Evolutionary conservation across 1,139 yeast genomes (phyloP).

Genomic region (Pneumocystis murina): DNA sequence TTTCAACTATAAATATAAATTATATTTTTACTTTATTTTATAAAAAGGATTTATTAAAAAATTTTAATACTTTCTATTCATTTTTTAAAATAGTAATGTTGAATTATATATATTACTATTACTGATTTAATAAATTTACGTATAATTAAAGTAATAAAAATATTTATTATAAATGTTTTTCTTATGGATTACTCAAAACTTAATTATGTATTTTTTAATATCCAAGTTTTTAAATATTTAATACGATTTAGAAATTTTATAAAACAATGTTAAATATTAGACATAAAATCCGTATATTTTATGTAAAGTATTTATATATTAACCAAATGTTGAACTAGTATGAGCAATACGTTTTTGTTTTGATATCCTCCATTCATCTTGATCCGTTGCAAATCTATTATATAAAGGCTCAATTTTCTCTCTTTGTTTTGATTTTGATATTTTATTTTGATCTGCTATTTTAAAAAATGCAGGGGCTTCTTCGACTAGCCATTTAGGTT

Average conservation of each 20-base stretch:
- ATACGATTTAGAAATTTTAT: no score
- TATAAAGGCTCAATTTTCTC: conserved; percentile 51
- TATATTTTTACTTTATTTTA: no score
- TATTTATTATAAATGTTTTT: not conserved
- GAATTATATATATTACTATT: not conserved
- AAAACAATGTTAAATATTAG: no score
- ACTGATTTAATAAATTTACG: not conserved
- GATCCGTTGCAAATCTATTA: conserved; percentile 39
- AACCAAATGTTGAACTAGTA: not conserved
- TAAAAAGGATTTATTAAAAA: no score
- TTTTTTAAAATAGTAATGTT: not conserved
- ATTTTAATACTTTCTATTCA: not conserved
- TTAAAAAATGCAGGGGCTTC: conserved; percentile 79
- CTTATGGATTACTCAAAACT: not conserved
- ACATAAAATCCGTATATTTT: no score
- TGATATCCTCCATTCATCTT: conserved; percentile 41
- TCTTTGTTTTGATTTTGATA: conserved; percentile 29
- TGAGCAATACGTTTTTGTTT: conserved; percentile 23
- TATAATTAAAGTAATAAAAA: not conserved
- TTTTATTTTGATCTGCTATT: conserved; percentile 32
- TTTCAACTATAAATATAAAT: not conserved
- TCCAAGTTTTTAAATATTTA: not conserved
- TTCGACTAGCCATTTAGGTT: conserved; percentile 72
- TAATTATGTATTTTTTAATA: not conserved
- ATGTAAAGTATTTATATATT: not conserved